Conservation (phyloP, 495 filamentous ascomycete species). For the Barbatosphaeria neglecta region DNA sequence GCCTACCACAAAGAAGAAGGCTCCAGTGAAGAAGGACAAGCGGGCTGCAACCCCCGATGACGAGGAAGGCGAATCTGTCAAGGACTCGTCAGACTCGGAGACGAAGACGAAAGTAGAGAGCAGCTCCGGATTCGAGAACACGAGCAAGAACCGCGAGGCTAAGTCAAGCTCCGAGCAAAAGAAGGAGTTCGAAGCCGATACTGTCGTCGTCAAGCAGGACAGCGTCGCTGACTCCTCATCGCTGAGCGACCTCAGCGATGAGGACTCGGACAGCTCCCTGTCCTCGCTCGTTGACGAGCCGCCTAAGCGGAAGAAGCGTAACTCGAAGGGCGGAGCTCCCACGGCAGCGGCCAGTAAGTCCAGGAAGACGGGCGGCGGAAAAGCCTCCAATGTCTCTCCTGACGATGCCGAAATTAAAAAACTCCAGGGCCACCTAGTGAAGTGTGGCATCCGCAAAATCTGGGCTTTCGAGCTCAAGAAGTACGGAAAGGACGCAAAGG, state of each 20-base stretch:
- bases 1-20: conserved; percentile 18
- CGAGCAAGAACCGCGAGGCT: background rate
- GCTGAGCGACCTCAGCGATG: conserved; percentile 4
- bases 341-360: conserved; percentile 8
- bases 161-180: conserved; percentile 12
- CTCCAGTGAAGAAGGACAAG: conserved; percentile 18
- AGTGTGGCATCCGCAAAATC: conserved; percentile 89
- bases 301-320: conserved; percentile 14
- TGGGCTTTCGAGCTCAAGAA: conserved; percentile 78
- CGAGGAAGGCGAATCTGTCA: conserved; percentile 24
- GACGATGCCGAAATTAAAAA: conserved; percentile 77
- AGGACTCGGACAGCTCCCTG: conserved; percentile 5
- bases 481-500: conserved; percentile 52
- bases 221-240: background rate
- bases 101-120: background rate
- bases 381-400: conserved; percentile 41
- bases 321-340: conserved; percentile 8
- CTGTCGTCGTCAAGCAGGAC: background rate
- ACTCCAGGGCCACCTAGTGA: conserved; percentile 77
- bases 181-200: conserved; percentile 4
- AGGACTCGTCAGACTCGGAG: conserved; percentile 5
- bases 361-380: conserved; percentile 16
- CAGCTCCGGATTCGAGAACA: conserved; percentile 1
- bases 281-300: conserved; percentile 11
- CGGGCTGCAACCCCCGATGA: conserved; percentile 18